phyloP scores from a whole-genome alignment of 441 rosid species.

The Pelargonium cotyledonis region DNA sequence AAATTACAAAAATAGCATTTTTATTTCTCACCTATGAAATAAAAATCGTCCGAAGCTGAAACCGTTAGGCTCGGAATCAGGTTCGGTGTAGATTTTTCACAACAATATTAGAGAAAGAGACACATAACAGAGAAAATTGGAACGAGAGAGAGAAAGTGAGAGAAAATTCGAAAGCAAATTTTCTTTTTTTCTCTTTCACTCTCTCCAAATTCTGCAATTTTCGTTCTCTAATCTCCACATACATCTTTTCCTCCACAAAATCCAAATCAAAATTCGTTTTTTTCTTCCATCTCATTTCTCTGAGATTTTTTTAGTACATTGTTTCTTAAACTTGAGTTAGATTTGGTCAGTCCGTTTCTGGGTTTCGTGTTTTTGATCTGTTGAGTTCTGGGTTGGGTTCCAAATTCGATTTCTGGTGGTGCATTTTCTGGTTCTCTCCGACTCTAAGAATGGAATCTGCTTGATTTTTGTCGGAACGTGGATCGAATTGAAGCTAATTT shows the following conservation, averaged over 20 bases:
- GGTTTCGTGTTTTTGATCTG: no score
- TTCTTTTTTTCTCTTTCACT: conserved; percentile 13
- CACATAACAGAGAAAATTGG: conserved; percentile 9
- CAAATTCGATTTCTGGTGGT: no score
- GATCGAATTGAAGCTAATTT: conserved; percentile 12
- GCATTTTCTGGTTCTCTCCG: no score
- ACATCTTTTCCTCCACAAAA: conserved; percentile 1
- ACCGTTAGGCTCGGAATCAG: conserved; percentile 47
- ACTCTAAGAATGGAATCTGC: no score
- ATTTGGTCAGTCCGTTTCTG: no score
- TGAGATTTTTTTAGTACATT: no score
- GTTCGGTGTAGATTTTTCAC: conserved; percentile 47
- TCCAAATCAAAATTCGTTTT: not conserved
- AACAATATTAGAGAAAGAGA: conserved; percentile 30
- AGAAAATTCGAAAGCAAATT: conserved; percentile 14
- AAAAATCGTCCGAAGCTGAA: conserved; percentile 19
- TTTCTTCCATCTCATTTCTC: not conserved
- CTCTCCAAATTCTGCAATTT: conserved; percentile 6
- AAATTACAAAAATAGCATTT: conserved; percentile 29
- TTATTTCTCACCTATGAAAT: conserved; percentile 15
- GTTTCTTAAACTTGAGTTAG: no score
- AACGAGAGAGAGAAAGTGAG: conserved; percentile 24
- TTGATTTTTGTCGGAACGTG: not conserved
- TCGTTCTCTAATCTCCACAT: conserved; percentile 11
- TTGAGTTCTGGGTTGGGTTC: no score